Evolutionary conservation across 1,139 yeast species (phyloP), one percentile per base, ranked within the genome.

Genomic region (Pichia cactophila): DNA sequence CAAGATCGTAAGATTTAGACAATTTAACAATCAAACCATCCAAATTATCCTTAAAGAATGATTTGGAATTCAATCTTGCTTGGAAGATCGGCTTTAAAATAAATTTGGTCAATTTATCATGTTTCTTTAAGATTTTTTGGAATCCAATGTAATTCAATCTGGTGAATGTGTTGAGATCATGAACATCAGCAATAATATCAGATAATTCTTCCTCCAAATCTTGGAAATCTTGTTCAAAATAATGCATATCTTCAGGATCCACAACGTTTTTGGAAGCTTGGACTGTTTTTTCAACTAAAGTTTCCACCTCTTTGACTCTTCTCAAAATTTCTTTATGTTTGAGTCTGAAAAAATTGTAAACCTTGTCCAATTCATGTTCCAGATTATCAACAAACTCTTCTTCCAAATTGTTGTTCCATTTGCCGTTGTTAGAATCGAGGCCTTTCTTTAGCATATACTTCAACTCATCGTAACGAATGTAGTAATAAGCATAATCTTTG

Each of bases 161-260:
- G 26, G 96, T 80, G 67, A 87, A 92, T 67, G 92, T 90, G 57
- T 96, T 96, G 63, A 92, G 76, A 68, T 92, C 98, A 62, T 92
- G 97, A 44, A 92, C 97, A 69, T 90, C 97, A 33, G 97, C 97
- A 67, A 92, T 90, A 58, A 92, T 83, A 61, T 90, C 97, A 49
- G 90, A 81, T 58, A 92, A 73, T 63, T 89, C 97, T 58, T 86
- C 94, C 69, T 92, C 97, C 59, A 92, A 75, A 52, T 83, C 88
- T 60, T 88, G 94, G 62, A 89, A 92, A 63, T 87, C 95, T 64
- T 86, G 87, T 62, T 89, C 96, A 51, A 74, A 72, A 7, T 78
- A 58, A 39, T 63, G 61, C 31, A 57, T 40, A 45, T 62, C 63
- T 43, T 62, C 78, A 39, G 72, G 71, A 8, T 62, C 51, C 53